Evolutionary conservation across 257 asterid species (phyloP), one percentile per base, ranked within the genome.

Genomic region (Agastache rugosa): DNA sequence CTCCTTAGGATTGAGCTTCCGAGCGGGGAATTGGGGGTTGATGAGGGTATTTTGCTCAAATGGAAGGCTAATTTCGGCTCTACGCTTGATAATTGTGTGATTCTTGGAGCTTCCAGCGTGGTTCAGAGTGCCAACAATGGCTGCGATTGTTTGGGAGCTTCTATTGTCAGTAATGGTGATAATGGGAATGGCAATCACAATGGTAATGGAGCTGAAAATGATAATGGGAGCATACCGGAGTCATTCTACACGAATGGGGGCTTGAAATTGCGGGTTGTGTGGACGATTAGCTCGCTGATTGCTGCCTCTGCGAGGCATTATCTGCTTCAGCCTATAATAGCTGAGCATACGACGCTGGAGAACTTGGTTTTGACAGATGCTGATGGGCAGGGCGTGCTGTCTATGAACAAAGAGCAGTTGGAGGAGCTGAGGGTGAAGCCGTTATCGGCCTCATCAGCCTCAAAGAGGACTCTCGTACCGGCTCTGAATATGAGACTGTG

Each of bases 361-460:
- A 87, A 72, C 51, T 82, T 92, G 92, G 76, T 87, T 71, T 85
- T 92, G 83, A 87, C 91, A 4, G 97, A 92, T 81, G 80, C 87
- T 17, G 95, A 90, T 81, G 91, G 92, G n/a, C 97, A 92, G 70
- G 97, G 97, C 2, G 90, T 92, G 58, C 63, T 92, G 78, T 81
- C 86, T n/a, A 92, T 92, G 97, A 83, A 92, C 55, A 90, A 83
- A 81, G 93, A 86, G 47, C 97, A 92, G 81, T 60, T 92, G 85
- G 96, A 92, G 89, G 97, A 92, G 88, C 83, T 92, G 69, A 82
- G 96, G 29, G 89, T 92, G 86, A 92, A 92, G 90, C 97, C 97
- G 9, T 75, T 92, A 29, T 90, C 90, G 6, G 97, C 97, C 3
- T 90, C 96, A 2, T 83, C 96, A 0, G 97, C 96, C 7, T 88